These are phyloP conservation scores for Aurinia saxatilis DNA, from an alignment of 345 rosid genomes.

Conservation along the genomic window DNA sequence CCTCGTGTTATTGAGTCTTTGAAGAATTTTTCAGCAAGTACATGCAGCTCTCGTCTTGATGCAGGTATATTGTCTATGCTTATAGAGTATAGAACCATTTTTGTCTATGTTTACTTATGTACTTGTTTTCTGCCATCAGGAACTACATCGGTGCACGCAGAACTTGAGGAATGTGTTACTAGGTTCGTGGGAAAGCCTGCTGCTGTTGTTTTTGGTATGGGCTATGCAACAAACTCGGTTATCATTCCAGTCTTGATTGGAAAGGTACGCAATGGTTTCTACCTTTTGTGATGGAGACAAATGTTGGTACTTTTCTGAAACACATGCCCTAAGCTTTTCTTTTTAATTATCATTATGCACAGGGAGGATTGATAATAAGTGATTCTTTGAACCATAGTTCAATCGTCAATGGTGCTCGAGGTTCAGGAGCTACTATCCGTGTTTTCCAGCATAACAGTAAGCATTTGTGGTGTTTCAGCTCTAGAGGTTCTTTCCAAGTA, in stretches of 20 bases:
- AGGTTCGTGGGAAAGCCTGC: slow-evolving; percentile 82
- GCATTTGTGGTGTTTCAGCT: slow-evolving; percentile 14
- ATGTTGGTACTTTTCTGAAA: not conserved
- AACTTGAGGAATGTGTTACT: slow-evolving; percentile 72
- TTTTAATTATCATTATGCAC: not conserved
- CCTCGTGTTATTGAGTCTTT: slow-evolving; percentile 78
- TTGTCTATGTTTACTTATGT: not conserved
- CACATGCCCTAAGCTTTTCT: not conserved
- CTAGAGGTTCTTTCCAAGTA: not conserved
- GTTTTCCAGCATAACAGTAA: slow-evolving; percentile 90
- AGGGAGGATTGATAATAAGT: slow-evolving; percentile 83
- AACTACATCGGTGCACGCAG: slow-evolving; percentile 56
- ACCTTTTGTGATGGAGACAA: not conserved
- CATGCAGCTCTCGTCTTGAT: slow-evolving; percentile 79
- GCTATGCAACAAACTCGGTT: no score
- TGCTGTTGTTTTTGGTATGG: slow-evolving; percentile 84
- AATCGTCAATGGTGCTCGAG: slow-evolving; percentile 91
- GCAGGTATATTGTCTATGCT: slow-evolving; percentile 44
- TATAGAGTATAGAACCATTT: not conserved
- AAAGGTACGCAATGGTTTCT: slow-evolving; percentile 39
- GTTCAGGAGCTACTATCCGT: slow-evolving; percentile 80
- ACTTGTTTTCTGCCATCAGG: slow-evolving; percentile 37
- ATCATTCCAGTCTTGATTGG: slow-evolving; percentile 77
- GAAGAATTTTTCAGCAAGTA: slow-evolving; percentile 66
- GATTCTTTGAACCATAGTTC: slow-evolving; percentile 92